Conservation (phyloP, 345 rosid genomes). For the Gossypium stocksii region DNA sequence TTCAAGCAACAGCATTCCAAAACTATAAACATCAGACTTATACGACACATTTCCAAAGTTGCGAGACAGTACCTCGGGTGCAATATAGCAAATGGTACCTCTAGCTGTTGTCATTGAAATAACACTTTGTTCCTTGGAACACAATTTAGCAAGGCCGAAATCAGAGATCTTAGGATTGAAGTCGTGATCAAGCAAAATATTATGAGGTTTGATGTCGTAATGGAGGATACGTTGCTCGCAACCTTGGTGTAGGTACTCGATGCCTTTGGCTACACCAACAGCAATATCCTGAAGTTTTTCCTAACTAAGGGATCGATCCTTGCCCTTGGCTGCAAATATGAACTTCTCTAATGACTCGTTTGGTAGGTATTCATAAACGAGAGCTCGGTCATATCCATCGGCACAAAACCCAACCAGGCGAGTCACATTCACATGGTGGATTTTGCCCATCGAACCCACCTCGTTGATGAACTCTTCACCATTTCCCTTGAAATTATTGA, state of each 20-base stretch:
- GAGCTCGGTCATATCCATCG: background rate
- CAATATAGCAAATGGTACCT: background rate
- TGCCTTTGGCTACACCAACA: background rate
- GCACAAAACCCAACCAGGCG: slow-evolving; percentile 1
- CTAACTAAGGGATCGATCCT: background rate
- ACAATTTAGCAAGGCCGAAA: background rate
- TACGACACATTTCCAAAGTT: background rate
- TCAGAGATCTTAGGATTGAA: background rate
- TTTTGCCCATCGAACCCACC: background rate
- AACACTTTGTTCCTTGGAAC: background rate
- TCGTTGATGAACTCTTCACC: background rate
- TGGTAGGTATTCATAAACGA: background rate
- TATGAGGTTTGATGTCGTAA: slow-evolving; percentile 4
- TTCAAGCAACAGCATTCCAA: background rate
- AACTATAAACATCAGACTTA: slow-evolving; percentile 5
- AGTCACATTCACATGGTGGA: background rate
- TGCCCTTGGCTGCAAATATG: background rate
- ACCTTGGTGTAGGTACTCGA: background rate
- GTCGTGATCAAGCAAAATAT: background rate
- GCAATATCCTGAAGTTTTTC: background rate
- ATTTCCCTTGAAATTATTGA: slow-evolving; percentile 8
- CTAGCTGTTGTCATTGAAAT: background rate
- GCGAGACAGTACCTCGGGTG: background rate
- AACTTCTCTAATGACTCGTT: background rate
- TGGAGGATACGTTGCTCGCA: background rate